Evolutionary conservation across 441 rosid species (phyloP), one percentile per base, ranked within the genome.

Genomic region (Gossypium davidsonii): DNA sequence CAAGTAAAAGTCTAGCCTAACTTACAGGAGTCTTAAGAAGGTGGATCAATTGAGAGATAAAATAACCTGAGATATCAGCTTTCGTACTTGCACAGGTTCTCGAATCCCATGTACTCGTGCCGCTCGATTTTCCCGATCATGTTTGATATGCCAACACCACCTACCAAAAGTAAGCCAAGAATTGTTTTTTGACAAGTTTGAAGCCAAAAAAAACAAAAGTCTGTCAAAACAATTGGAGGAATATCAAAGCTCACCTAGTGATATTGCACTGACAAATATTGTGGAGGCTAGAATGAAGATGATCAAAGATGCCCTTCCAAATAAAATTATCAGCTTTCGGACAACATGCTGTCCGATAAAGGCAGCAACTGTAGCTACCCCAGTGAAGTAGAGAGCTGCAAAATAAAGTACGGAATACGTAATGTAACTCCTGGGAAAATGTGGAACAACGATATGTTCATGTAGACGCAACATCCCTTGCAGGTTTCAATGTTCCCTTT

Each of bases 101-200:
- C 92, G 12, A 90, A 90, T 69, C 94, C 92, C 94, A 90, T 90
- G 77, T 88, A 90, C 46, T 86, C 88, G 1, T 85, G 79, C 25
- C 53, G 66, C 49, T 84, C 77, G 11, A 83, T 73, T 79, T 84
- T 83, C 11, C 66, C 72, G 3, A 85, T 67, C 94, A 86, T 90
- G 77, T 85, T 83, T 2, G 81, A 78, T 76, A 88, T 81, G 51
- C 92, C 94, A 42, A 88, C 92, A 0, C 94, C 94, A 63, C 94
- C 91, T 89, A 75, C 20, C 0, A 74, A 63, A 44, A 49, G 62
- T 14, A 60, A 64, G 64, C 15, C 62, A 55, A 71, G 67, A 25
- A 2, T 14, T 4, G 44, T 14, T 31, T 51, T 18, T 20, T 25
- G 31, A 26, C 9, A 17, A 11, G 42, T 49, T 72, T 23, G 4